A percentile compares a stretch with the other conserved stretches of the same genome.
Evolutionary conservation across 805 yeast genomes (phyloP).

Genomic region (Suhomyces pyralidae): DNA sequence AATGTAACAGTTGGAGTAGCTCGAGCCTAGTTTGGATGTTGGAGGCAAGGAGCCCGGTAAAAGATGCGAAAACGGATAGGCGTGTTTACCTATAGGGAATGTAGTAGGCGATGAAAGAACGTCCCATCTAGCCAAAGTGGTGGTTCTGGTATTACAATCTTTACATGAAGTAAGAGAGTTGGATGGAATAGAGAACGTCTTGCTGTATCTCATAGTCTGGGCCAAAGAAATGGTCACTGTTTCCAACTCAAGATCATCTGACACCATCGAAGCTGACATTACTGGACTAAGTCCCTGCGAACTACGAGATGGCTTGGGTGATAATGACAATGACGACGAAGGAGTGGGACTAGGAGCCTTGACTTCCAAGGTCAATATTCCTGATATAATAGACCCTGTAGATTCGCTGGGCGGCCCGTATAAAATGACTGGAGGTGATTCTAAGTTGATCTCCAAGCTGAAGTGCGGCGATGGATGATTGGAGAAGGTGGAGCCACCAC

Average conservation of each 20-base stretch:
- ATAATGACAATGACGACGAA: neutral
- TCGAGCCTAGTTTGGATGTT: constrained; percentile 60
- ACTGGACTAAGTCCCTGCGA: neutral
- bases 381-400: constrained; percentile 83
- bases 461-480: neutral
- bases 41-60: constrained; percentile 89
- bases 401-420: constrained; percentile 78
- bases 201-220: constrained; percentile 66
- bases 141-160: constrained; percentile 52
- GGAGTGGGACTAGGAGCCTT: constrained; percentile 1
- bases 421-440: constrained; percentile 86
- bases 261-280: constrained; percentile 11
- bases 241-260: constrained; percentile 49
- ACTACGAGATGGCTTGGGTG: constrained; percentile 1
- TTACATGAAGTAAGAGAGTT: constrained; percentile 49
- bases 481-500: constrained; percentile 13
- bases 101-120: constrained; percentile 58
- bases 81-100: constrained; percentile 70
- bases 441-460: constrained; percentile 60
- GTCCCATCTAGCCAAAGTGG: constrained; percentile 84
- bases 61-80: constrained; percentile 87
- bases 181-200: constrained; percentile 62
- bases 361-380: constrained; percentile 57
- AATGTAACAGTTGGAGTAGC: constrained; percentile 48
- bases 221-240: constrained; percentile 62